Base-by-base conservation (phyloP, 441 rosid genomes). In the Gossypium gossypioides region DNA sequence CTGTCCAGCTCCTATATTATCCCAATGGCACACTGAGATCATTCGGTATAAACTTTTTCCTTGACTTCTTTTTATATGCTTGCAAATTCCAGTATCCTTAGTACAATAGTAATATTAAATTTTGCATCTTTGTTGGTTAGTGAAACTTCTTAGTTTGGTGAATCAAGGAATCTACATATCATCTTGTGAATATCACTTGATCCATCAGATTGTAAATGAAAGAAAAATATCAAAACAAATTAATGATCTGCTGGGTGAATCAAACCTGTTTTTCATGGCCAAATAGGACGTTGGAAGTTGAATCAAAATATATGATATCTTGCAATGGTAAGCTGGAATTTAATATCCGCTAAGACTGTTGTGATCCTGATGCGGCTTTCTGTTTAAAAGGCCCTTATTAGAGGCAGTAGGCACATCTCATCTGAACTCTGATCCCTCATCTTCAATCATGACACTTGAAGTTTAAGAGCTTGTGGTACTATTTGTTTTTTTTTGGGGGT, bases 1-100 rank as follows among this genome's bases (percentile, higher is more conserved):
- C 77, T 94, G 97, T 79, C 99, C 99, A 68, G 86, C 97, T 75
- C 90, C 99, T 77, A 94, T 92, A 87, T 85, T 94, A 84, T 86
- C 83, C 22, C 97, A 91, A 73, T 94, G 99, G 99, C 94, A 92
- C 84, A 79, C 92, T 72, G 99, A 94, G 84, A 90, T 94, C 68
- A 81, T 72, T 77, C 91, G 97, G 97, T 92, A 90, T 65, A 42
- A 63, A 34, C 52, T 62, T 68, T 66, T 71, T 44, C 65, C 57
- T 71, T 21, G 60, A 40, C 54, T 69, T 25, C 52, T 51, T 60
- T 71, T 63, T 13, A 2, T 34, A 12, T 9, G 22, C 46, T 40
- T 51, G 58, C 29, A 51, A 15, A 21, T 60, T 40, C 55, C 54
- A 19, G 64, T 27, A 24, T 74, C 66, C 48, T 16, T 69, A 10